Conservation (phyloP, 2,329 filamentous ascomycete genomes). For the Thermothelomyces thermophilus region DNA sequence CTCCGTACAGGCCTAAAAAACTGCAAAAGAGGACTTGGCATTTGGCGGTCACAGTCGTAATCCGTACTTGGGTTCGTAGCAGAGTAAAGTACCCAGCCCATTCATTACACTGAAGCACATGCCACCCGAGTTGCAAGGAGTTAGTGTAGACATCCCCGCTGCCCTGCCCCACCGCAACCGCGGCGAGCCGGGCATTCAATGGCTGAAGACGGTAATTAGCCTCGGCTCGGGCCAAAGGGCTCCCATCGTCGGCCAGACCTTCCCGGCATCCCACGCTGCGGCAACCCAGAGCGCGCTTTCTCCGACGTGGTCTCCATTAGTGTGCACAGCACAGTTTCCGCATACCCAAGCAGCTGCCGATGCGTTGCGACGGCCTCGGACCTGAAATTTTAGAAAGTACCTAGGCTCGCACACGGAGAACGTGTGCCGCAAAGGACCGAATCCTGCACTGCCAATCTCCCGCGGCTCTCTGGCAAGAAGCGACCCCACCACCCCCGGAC, state of each 20-base stretch:
- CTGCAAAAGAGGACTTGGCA: too few species aligned
- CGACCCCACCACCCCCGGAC: not conserved
- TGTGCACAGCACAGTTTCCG: too few species aligned
- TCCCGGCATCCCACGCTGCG: not conserved
- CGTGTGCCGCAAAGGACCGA: constrained; percentile 6
- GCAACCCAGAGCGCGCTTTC: constrained; percentile 1
- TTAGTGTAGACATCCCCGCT: too few species aligned
- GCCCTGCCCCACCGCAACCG: constrained; percentile 13
- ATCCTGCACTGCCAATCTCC: constrained; percentile 17
- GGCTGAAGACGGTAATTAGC: constrained; percentile 23
- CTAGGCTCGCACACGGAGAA: constrained; percentile 19
- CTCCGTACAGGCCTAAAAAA: too few species aligned
- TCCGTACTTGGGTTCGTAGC: too few species aligned
- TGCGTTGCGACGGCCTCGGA: constrained; percentile 2
- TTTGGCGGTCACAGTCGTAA: too few species aligned
- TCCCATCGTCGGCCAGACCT: not conserved
- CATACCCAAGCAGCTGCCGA: not conserved
- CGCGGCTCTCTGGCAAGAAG: constrained; percentile 11
- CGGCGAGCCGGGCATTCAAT: constrained; percentile 5
- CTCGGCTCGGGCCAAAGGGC: constrained; percentile 23
- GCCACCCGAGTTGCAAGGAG: too few species aligned
- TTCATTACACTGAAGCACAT: too few species aligned
- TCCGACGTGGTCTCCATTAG: not conserved
- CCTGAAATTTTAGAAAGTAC: constrained; percentile 17
- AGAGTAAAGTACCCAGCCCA: too few species aligned